A percentile compares a stretch with the other conserved stretches of the same genome.
Conservation (phyloP, 129 eudicot genomes). For the Pittosporum tobira region DNA sequence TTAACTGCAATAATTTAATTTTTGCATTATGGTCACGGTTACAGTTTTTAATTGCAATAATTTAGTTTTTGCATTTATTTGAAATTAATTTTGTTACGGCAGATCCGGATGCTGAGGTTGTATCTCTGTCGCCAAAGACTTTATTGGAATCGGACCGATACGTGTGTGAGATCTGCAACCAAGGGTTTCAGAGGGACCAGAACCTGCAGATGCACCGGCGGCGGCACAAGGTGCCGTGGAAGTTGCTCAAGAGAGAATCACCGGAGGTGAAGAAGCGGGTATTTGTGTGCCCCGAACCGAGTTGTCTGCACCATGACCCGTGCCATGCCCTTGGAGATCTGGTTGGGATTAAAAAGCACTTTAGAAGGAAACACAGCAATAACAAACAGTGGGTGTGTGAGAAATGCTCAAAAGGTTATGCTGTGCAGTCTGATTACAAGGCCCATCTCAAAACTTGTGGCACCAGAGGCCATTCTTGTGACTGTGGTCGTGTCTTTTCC, state of each 20-base stretch:
- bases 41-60: no score
- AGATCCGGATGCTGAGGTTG: constrained; percentile 78
- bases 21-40: no score
- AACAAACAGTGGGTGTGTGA: constrained; percentile 69
- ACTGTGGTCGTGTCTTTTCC: constrained; percentile 74
- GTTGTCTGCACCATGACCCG: constrained; percentile 58
- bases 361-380: constrained; percentile 54
- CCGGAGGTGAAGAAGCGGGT: constrained; percentile 53
- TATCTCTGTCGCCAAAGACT: constrained; percentile 52
- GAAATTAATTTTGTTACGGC: neutral
- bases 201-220: constrained; percentile 67
- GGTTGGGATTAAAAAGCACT: constrained; percentile 63
- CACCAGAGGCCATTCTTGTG: constrained; percentile 73
- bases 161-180: constrained; percentile 71
- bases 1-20: neutral
- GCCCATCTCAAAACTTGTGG: constrained; percentile 76
- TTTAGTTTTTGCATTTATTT: no score
- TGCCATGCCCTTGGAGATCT: constrained; percentile 61
- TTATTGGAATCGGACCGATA: constrained; percentile 56
- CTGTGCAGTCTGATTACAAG: constrained; percentile 69
- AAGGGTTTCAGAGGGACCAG: constrained; percentile 66
- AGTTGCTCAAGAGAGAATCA: constrained; percentile 45
- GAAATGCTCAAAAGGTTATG: constrained; percentile 56
- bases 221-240: constrained; percentile 70
- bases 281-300: constrained; percentile 62